phyloP scores from a whole-genome alignment of 768 basidiomycete species.

The Exsudoporus frostii region DNA sequence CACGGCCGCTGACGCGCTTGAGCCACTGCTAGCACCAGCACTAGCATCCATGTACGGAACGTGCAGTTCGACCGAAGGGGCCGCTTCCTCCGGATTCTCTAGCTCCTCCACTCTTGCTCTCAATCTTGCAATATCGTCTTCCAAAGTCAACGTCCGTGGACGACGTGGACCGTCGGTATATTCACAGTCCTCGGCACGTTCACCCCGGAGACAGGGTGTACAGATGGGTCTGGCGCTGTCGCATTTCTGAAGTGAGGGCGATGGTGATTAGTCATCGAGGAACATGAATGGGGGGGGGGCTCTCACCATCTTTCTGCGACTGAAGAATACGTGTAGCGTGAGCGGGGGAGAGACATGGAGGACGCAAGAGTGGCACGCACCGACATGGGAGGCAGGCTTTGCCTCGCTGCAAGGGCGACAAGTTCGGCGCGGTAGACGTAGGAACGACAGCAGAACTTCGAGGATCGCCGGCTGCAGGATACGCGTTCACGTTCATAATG shows the following conservation, averaged over 20 bases:
- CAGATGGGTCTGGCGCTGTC: slow-evolving; percentile 64
- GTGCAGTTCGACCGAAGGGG: slow-evolving; percentile 48
- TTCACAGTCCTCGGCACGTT: slow-evolving; percentile 67
- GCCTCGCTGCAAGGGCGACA: slow-evolving; percentile 40
- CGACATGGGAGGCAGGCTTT: slow-evolving; percentile 53
- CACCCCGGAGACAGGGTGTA: slow-evolving; percentile 56
- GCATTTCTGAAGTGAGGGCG: slow-evolving; percentile 48
- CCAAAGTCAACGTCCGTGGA: slow-evolving; percentile 56
- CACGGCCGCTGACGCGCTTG: neutral
- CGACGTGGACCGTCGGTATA: slow-evolving; percentile 63
- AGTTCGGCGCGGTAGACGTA: neutral
- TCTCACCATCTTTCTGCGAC: slow-evolving; percentile 49
- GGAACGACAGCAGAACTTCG: neutral
- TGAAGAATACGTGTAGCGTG: slow-evolving; percentile 13
- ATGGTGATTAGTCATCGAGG: neutral
- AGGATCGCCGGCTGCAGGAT: slow-evolving; percentile 1
- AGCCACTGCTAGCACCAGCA: neutral
- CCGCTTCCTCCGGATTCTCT: slow-evolving; percentile 48
- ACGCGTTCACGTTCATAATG: neutral
- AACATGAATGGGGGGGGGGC: no score
- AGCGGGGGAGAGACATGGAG: neutral
- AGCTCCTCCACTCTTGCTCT: slow-evolving; percentile 56
- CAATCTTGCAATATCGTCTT: slow-evolving; percentile 55
- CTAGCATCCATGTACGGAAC: slow-evolving; percentile 41
- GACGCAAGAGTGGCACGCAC: slow-evolving; percentile 27